These are phyloP conservation scores for Acanthamoeba triangularis DNA, from an alignment of 208 protist species.

Conservation along the genomic window DNA sequence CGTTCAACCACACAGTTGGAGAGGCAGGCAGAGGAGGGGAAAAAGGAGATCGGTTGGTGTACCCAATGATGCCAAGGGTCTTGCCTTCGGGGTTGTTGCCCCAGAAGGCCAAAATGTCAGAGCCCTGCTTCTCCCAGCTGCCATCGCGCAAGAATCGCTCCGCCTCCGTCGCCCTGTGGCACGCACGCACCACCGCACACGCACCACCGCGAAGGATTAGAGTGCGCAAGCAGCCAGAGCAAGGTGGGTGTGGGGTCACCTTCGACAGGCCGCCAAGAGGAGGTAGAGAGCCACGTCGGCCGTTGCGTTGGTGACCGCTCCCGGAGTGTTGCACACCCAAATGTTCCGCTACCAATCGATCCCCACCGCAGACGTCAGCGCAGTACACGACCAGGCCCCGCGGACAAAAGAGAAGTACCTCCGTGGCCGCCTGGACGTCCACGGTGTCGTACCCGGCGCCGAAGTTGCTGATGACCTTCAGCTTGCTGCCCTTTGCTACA, in stretches of 20 bases:
- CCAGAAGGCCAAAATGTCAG: neutral
- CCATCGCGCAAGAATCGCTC: conserved; percentile 8
- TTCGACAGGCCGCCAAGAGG: conserved; percentile 4
- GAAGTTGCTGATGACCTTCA: conserved; percentile 31
- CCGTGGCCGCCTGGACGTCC: neutral
- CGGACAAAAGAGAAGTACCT: neutral
- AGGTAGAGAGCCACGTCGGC: conserved; percentile 36
- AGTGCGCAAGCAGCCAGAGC: neutral
- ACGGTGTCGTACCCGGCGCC: conserved; percentile 53
- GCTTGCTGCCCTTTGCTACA: neutral
- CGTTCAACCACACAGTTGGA: neutral
- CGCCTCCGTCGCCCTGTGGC: neutral
- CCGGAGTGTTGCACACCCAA: conserved; percentile 54
- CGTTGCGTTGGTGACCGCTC: conserved; percentile 1
- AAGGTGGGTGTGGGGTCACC: neutral
- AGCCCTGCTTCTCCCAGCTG: neutral
- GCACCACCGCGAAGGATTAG: neutral
- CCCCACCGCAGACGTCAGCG: too few relatives aligned
- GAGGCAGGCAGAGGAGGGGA: neutral
- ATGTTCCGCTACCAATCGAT: neutral
- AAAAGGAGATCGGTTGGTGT: neutral
- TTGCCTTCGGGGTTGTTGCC: conserved; percentile 28
- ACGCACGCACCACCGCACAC: neutral
- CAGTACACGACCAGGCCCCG: neutral
- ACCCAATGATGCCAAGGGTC: conserved; percentile 55